These are phyloP conservation scores for Trebouxia sp. DNA, from an alignment of 139 green algal genomes.

Conservation along the genomic window DNA sequence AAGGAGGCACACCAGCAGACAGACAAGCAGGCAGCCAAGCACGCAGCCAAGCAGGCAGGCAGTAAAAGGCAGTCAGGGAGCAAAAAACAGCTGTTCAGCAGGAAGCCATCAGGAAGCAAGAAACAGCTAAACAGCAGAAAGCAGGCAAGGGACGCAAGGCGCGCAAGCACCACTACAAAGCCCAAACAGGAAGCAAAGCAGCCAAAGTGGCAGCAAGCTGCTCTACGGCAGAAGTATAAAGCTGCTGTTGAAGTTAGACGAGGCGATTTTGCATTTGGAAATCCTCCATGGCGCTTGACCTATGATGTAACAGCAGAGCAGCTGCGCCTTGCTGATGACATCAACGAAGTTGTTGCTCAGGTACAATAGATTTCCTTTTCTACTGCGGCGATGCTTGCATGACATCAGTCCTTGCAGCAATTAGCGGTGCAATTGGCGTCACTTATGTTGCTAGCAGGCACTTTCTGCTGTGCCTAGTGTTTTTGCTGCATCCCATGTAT, in stretches of 20 bases:
- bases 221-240: neutral
- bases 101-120: neutral
- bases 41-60: neutral
- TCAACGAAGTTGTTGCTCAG: neutral
- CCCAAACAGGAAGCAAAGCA: neutral
- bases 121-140: neutral
- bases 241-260: conserved; percentile 9
- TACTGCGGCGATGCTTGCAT: neutral
- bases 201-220: neutral
- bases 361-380: neutral
- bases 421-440: neutral
- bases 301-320: conserved; percentile 2
- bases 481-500: neutral
- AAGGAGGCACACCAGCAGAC: neutral
- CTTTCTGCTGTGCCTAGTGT: neutral
- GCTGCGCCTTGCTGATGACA: neutral
- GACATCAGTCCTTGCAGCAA: neutral
- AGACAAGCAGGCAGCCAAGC: neutral
- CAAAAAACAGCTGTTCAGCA: neutral
- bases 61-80: neutral
- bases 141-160: too few relatives aligned
- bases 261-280: neutral
- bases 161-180: too few relatives aligned
- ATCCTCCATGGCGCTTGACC: neutral
- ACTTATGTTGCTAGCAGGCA: neutral